These are phyloP conservation scores for Leptographium radiaticola DNA, from an alignment of 2,329 filamentous ascomycete species.

Conservation along the genomic window DNA sequence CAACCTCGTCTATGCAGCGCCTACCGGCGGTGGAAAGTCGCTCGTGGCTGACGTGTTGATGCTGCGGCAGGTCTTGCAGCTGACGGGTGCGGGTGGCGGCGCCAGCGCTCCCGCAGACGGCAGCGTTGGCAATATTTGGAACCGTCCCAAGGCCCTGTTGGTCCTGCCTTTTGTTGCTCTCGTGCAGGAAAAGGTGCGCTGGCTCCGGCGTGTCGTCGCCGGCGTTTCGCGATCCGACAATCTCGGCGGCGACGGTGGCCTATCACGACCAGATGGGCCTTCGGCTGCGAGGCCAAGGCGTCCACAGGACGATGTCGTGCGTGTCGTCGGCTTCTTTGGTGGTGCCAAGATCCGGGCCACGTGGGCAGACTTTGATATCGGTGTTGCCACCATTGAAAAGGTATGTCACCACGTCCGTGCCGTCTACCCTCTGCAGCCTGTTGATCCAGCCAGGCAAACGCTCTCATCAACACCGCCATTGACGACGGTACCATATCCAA, in stretches of 20 bases:
- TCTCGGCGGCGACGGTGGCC: too few species aligned
- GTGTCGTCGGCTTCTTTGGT: conserved; percentile 62
- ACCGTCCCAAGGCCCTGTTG: conserved; percentile 49
- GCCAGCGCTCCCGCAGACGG: not conserved
- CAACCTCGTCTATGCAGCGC: conserved; percentile 69
- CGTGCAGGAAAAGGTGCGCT: conserved; percentile 67
- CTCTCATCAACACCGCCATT: conserved; percentile 59
- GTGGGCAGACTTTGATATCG: conserved; percentile 67
- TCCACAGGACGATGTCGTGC: conserved; percentile 43
- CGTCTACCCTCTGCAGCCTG: conserved; percentile 1
- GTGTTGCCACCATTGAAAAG: conserved; percentile 71
- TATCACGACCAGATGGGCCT: not conserved
- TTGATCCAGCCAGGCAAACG: conserved; percentile 47
- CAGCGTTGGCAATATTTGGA: not conserved
- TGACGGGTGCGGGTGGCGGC: conserved; percentile 12
- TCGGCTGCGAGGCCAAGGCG: conserved; percentile 34
- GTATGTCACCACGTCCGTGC: conserved; percentile 17
- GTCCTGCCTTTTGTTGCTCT: conserved; percentile 68
- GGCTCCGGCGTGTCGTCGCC: conserved; percentile 55
- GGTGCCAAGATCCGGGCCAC: conserved; percentile 53
- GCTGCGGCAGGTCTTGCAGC: conserved; percentile 55
- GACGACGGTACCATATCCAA: conserved; percentile 54
- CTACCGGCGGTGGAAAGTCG: conserved; percentile 67
- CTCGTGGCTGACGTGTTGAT: conserved; percentile 62
- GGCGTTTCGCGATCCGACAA: conserved; percentile 33